Evolutionary conservation across 768 basidiomycete species (phyloP).

Genomic region (Leucosporidium yakuticum): DNA sequence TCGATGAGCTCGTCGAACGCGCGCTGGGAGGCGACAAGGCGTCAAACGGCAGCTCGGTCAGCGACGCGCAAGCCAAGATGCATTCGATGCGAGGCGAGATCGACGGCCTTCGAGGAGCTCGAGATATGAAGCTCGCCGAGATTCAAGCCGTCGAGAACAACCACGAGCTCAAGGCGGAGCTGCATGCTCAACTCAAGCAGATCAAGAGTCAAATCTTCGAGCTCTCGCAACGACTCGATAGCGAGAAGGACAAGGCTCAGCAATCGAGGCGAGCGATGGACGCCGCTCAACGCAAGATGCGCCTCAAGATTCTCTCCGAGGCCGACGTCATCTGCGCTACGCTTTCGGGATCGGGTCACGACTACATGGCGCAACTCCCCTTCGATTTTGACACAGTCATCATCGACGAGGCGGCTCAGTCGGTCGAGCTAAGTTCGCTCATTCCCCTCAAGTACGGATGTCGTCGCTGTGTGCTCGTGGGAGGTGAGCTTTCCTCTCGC

Average conservation of each 20-base stretch:
- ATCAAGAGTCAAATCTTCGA: constrained; percentile 61
- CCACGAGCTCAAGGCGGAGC: constrained; percentile 49
- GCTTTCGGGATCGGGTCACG: constrained; percentile 87
- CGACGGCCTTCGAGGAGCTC: constrained; percentile 58
- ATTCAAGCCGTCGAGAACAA: constrained; percentile 57
- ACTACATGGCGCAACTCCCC: constrained; percentile 58
- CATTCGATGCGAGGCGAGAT: constrained; percentile 60
- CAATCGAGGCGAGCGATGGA: constrained; percentile 76
- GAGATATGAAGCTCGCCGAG: constrained; percentile 60
- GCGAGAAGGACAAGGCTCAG: constrained; percentile 72
- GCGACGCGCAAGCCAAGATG: constrained; percentile 54
- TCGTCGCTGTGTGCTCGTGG: constrained; percentile 83
- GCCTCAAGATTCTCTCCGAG: constrained; percentile 68
- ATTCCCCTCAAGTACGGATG: constrained; percentile 89
- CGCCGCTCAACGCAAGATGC: constrained; percentile 65
- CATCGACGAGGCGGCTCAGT: constrained; percentile 97
- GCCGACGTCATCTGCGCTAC: constrained; percentile 94
- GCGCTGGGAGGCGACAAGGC: constrained; percentile 49
- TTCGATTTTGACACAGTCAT: constrained; percentile 92
- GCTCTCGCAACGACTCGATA: constrained; percentile 66
- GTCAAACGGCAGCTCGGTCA: constrained; percentile 40
- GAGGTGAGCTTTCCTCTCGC: constrained; percentile 51
- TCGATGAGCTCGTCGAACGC: constrained; percentile 78
- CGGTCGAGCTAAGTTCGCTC: constrained; percentile 86
- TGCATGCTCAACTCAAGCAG: constrained; percentile 66